phyloP scores from a whole-genome alignment of 352 stramenopile species.

The Pythium oligandrum region DNA sequence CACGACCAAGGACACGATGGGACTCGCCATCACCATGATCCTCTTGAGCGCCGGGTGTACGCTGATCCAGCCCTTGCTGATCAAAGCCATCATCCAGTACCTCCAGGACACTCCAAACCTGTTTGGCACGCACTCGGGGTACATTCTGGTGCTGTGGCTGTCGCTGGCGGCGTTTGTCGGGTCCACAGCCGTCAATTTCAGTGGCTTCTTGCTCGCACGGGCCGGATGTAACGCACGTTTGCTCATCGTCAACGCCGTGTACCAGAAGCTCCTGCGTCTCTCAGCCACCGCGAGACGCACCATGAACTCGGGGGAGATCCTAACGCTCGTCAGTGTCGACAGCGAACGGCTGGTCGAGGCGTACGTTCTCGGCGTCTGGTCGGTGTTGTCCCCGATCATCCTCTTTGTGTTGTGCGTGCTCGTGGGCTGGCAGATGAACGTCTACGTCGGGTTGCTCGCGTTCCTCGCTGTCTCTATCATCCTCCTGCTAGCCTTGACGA shows the following conservation, averaged over 20 bases:
- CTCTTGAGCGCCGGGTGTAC: conserved; percentile 19
- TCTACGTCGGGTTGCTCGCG: conserved; percentile 17
- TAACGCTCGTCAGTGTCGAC: conserved; percentile 49
- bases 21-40: conserved; percentile 19
- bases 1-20: conserved; percentile 27
- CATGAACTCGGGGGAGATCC: conserved; percentile 52
- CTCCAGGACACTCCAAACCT: conserved; percentile 14
- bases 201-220: conserved; percentile 39
- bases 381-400: conserved; percentile 18
- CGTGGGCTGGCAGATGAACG: conserved; percentile 14
- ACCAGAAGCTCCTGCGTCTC: conserved; percentile 47
- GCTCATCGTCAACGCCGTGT: conserved; percentile 43
- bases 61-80: conserved; percentile 29
- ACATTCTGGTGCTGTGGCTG: conserved; percentile 16
- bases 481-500: conserved; percentile 15
- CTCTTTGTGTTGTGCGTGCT: conserved; percentile 11
- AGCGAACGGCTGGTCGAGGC: conserved; percentile 48
- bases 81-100: conserved; percentile 26
- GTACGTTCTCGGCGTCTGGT: conserved; percentile 38
- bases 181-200: conserved; percentile 37
- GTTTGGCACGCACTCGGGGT: conserved; percentile 20
- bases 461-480: conserved; percentile 20
- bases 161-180: conserved; percentile 12
- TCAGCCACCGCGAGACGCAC: conserved; percentile 31
- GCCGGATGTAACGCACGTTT: conserved; percentile 39